Conservation (phyloP, 805 yeast species). For the Candida ponderosae region DNA sequence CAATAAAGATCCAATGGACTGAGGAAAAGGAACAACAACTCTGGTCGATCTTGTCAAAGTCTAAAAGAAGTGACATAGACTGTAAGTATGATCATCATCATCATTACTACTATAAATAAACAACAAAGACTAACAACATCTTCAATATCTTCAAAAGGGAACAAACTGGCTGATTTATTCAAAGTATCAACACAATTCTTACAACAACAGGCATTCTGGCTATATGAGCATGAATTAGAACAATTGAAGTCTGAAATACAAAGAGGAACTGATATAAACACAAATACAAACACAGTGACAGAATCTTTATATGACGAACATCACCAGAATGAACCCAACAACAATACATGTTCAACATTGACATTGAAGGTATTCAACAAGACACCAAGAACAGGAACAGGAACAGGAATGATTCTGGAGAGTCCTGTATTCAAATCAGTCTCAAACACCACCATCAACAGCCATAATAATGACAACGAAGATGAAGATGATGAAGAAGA, state of each 20-base stretch:
- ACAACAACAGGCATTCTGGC: conserved; percentile 21
- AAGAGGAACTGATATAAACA: conserved; percentile 10
- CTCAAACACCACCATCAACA: too few relatives aligned
- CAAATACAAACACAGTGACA: neutral
- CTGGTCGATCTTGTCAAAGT: conserved; percentile 17
- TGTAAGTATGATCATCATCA: conserved; percentile 5
- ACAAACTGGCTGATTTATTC: conserved; percentile 7
- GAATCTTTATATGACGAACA: neutral
- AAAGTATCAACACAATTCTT: conserved; percentile 16
- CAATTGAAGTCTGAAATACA: conserved; percentile 15
- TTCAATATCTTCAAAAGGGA: conserved; percentile 2
- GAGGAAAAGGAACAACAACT: conserved; percentile 15
- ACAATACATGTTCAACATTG: neutral
- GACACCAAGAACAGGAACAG: neutral
- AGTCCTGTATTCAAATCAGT: neutral
- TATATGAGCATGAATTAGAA: conserved; percentile 20
- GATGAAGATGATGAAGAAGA: neutral
- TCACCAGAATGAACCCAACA: neutral
- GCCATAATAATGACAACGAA: neutral
- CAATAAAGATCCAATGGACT: conserved; percentile 15
- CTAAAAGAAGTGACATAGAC: conserved; percentile 17
- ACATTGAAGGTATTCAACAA: neutral
- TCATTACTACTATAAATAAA: neutral
- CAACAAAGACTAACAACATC: conserved; percentile 1
- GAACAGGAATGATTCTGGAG: neutral